Evolutionary conservation across 139 green algal genomes (phyloP).

Genomic region (Nannochloris sp.): DNA sequence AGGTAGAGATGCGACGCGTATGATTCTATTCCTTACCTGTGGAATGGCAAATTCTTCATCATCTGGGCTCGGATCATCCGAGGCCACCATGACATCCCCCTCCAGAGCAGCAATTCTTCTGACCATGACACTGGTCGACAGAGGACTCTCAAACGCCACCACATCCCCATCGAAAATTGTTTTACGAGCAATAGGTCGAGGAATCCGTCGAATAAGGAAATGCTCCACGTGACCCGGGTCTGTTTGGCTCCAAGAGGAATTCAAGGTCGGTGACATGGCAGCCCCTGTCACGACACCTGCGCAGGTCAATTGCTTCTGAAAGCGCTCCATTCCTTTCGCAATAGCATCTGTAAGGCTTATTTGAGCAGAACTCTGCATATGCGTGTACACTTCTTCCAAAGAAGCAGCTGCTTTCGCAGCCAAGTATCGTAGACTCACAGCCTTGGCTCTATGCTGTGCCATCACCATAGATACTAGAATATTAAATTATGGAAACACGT

Average conservation of each 20-base stretch:
- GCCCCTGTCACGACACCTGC: constrained; percentile 23
- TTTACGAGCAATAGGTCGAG: constrained; percentile 18
- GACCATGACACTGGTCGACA: constrained; percentile 37
- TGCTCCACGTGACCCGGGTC: constrained; percentile 30
- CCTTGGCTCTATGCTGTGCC: not conserved
- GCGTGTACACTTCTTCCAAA: constrained; percentile 6
- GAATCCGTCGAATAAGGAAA: constrained; percentile 55
- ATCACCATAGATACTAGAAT: not conserved
- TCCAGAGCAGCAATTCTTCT: constrained; percentile 63
- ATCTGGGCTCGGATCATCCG: constrained; percentile 5
- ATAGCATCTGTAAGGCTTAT: constrained; percentile 12
- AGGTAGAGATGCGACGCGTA: no score
- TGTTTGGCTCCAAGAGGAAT: constrained; percentile 19
- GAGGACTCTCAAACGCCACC: constrained; percentile 40
- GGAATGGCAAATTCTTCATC: constrained; percentile 2
- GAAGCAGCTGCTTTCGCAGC: constrained; percentile 7
- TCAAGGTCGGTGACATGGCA: constrained; percentile 54
- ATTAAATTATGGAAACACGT: not conserved
- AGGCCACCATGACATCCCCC: constrained; percentile 56
- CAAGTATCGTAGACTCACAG: constrained; percentile 3
- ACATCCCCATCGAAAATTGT: constrained; percentile 47
- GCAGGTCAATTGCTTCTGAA: constrained; percentile 27
- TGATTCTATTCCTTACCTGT: not conserved
- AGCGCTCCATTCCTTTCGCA: constrained; percentile 28
- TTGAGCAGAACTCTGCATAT: constrained; percentile 8